Evolutionary conservation across 768 basidiomycete genomes (phyloP), one percentile per base, ranked within the genome.

Genomic region (Dentipellis fragilis): DNA sequence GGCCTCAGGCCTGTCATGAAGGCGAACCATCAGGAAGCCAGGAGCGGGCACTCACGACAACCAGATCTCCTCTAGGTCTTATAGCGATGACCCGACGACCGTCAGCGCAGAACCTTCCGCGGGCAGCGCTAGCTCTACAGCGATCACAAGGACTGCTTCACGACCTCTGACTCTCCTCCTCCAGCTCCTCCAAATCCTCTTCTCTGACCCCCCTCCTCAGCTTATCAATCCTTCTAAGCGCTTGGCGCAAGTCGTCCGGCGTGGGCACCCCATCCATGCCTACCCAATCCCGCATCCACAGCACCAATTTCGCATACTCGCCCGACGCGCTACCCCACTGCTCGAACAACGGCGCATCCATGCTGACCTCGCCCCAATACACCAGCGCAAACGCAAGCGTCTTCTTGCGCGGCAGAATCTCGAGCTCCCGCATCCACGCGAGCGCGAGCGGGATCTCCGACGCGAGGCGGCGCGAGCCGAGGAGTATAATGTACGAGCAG

Each of bases 401-500:
- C 40, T 72, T 68, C 23, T 63, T 66, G n/a, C 72, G 71, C 1
- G 89, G 88, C 45, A 51, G 39, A 10, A 91, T 69, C 0, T 67
- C 67, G 39, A 89, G 61, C 14, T 71, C 73, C 7, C 77, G 75
- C 88, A 89, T 90, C 88, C 91, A 91, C 17, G 79, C 80, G 0
- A 93, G 66, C 11, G 73, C 73, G 11, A 78, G 73, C 0, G 89
- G 84, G 29, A 93, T 83, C 66, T 90, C 85, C 0, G 68, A 63
- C 9, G 78, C 73, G 1, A 72, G 71, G 1, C 71, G 69, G 35
- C 73, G 72, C 4, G 77, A 65, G 1, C 81, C 84, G 7, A 89
- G 73, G 3, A 89, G 71, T 51, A 75, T 62, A n/a, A 90, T 73
- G 57, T 85, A 84, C 11, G 80, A 65, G 22, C 75, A 72, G 58